Conservation (phyloP, 2,329 filamentous ascomycete species). For the Colletotrichum abscissum region DNA sequence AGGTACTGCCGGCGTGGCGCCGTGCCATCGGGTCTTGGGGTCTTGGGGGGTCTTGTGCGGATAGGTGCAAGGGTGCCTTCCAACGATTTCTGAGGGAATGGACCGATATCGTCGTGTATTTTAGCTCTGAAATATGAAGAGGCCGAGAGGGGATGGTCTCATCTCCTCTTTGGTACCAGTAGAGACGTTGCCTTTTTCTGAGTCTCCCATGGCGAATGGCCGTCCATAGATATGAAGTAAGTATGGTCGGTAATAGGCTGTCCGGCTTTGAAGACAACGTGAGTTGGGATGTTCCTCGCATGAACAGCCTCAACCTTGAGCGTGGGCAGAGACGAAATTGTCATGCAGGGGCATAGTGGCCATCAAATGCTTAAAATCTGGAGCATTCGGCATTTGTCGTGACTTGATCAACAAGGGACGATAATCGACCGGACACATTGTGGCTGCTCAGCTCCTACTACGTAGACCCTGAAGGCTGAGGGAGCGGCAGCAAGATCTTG, state of each 20-base stretch:
- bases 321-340: background rate
- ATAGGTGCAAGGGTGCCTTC: background rate
- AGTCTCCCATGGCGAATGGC: background rate
- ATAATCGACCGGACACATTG: slow-evolving; percentile 1
- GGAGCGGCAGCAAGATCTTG: background rate
- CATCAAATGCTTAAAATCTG: slow-evolving; percentile 17
- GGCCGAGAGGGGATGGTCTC: too few relatives aligned
- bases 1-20: slow-evolving; percentile 10
- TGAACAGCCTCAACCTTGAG: background rate
- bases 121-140: background rate
- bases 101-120: background rate
- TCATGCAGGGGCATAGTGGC: background rate
- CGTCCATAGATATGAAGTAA: background rate
- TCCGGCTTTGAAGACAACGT: background rate
- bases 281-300: background rate
- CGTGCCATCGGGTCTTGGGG: slow-evolving; percentile 13
- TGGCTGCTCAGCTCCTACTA: background rate
- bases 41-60: background rate
- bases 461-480: background rate
- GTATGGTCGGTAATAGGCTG: background rate
- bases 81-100: too few relatives aligned
- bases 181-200: background rate
- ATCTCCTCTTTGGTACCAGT: background rate
- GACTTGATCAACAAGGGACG: background rate
- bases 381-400: slow-evolving; percentile 6